A percentile compares a stretch with the other conserved stretches of the same genome.
These are phyloP conservation scores for Harringtonia aguacate DNA, from an alignment of 2,329 filamentous ascomycete genomes.

Conservation along the genomic window DNA sequence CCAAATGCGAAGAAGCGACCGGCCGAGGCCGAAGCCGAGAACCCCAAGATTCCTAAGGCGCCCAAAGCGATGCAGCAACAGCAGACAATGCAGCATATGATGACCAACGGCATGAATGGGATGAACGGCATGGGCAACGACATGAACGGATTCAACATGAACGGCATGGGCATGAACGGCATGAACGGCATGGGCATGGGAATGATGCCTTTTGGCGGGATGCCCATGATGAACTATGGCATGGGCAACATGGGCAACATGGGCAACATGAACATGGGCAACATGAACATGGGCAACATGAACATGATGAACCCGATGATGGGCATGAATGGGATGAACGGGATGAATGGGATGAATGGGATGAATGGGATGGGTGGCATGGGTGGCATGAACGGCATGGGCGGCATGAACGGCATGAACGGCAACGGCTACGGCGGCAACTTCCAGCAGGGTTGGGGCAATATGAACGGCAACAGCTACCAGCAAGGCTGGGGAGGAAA, in stretches of 20 bases:
- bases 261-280: slow-evolving; percentile 26
- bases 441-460: slow-evolving; percentile 2
- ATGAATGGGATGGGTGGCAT: slow-evolving; percentile 1
- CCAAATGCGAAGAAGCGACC: slow-evolving; percentile 62
- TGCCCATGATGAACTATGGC: slow-evolving; percentile 15
- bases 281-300: slow-evolving; percentile 27
- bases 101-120: neutral
- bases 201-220: slow-evolving; percentile 18
- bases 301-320: slow-evolving; percentile 13
- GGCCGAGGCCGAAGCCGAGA: slow-evolving; percentile 60
- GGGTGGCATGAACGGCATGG: slow-evolving; percentile 1
- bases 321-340: slow-evolving; percentile 15
- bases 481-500: neutral
- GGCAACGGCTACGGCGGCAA: slow-evolving; percentile 15
- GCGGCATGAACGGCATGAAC: slow-evolving; percentile 15
- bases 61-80: slow-evolving; percentile 53
- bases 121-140: slow-evolving; percentile 28
- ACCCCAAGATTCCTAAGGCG: slow-evolving; percentile 53
- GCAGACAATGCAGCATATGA: slow-evolving; percentile 25
- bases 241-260: slow-evolving; percentile 2
- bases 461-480: neutral
- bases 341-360: slow-evolving; percentile 20
- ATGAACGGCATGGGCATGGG: slow-evolving; percentile 22
- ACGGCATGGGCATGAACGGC: slow-evolving; percentile 17
- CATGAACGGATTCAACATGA: slow-evolving; percentile 20